Evolutionary conservation across 768 basidiomycete genomes (phyloP).

Genomic region (Rhizopogon vesiculosus): DNA sequence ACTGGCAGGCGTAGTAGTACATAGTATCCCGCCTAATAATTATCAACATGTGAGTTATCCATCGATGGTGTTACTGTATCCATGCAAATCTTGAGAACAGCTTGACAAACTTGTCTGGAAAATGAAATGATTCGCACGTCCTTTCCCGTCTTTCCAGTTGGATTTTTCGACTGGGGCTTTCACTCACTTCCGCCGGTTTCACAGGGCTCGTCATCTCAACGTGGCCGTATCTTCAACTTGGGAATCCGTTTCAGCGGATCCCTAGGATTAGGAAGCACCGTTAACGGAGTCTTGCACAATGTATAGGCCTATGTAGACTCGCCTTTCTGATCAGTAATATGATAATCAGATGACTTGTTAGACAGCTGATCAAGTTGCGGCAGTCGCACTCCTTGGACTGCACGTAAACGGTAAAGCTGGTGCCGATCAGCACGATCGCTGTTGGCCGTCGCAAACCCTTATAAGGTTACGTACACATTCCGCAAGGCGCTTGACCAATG

Average conservation of each 20-base stretch:
- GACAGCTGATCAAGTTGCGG: too few relatives aligned
- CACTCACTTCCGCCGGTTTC: conserved; percentile 18
- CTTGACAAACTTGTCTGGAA: not conserved
- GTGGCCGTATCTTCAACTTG: conserved; percentile 13
- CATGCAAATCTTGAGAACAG: not conserved
- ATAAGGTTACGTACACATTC: not conserved
- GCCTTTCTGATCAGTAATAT: conserved; percentile 1
- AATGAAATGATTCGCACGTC: conserved; percentile 1
- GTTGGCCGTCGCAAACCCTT: not conserved
- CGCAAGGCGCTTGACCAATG: conserved; percentile 1
- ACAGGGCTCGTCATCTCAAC: conserved; percentile 12
- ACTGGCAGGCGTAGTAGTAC: too few relatives aligned
- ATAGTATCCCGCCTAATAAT: not conserved
- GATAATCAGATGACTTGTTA: not conserved
- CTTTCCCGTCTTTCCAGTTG: not conserved
- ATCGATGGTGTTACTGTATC: not conserved
- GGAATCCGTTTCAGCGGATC: conserved; percentile 21
- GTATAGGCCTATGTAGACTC: not conserved
- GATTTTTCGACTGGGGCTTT: not conserved
- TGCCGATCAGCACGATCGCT: not conserved
- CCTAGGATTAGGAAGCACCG: not conserved
- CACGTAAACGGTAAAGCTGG: not conserved
- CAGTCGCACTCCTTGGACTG: too few relatives aligned
- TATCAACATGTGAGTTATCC: not conserved
- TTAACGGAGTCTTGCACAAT: not conserved